Evolutionary conservation across 2,329 filamentous ascomycete species (phyloP).

Genomic region (Fusarium continuum): DNA sequence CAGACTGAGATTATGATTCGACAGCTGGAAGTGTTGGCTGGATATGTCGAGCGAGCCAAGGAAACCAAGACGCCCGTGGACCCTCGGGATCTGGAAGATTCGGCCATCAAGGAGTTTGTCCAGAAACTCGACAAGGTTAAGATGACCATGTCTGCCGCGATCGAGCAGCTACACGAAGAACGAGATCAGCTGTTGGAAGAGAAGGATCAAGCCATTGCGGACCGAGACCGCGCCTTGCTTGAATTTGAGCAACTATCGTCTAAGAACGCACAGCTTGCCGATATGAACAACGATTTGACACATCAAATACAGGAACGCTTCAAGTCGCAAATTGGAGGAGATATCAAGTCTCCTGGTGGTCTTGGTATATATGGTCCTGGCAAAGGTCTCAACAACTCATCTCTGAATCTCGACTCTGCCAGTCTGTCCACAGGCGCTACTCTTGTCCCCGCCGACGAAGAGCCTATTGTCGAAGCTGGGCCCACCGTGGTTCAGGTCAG

Average conservation of each 20-base stretch:
- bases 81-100: slow-evolving; percentile 83
- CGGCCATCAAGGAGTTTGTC: slow-evolving; percentile 90
- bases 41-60: slow-evolving; percentile 88
- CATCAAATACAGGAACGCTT: slow-evolving; percentile 94
- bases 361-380: slow-evolving; percentile 66
- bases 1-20: slow-evolving; percentile 96
- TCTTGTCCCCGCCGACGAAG: slow-evolving; percentile 70
- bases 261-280: slow-evolving; percentile 92
- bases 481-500: slow-evolving; percentile 96
- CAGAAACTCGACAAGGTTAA: slow-evolving; percentile 74
- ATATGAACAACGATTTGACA: slow-evolving; percentile 95
- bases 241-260: slow-evolving; percentile 95
- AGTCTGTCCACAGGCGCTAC: slow-evolving; percentile 68
- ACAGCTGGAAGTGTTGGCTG: slow-evolving; percentile 87
- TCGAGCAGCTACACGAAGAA: slow-evolving; percentile 72
- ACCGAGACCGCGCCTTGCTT: slow-evolving; percentile 91
- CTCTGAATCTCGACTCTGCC: slow-evolving; percentile 60
- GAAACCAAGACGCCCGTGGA: slow-evolving; percentile 83
- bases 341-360: slow-evolving; percentile 60
- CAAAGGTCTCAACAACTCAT: slow-evolving; percentile 61
- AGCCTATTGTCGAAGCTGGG: slow-evolving; percentile 72
- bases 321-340: slow-evolving; percentile 75
- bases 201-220: slow-evolving; percentile 80
- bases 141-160: slow-evolving; percentile 63
- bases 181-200: slow-evolving; percentile 86